These are phyloP conservation scores for Claviceps paspali DNA, from an alignment of 2,329 filamentous ascomycete genomes.

Conservation along the genomic window DNA sequence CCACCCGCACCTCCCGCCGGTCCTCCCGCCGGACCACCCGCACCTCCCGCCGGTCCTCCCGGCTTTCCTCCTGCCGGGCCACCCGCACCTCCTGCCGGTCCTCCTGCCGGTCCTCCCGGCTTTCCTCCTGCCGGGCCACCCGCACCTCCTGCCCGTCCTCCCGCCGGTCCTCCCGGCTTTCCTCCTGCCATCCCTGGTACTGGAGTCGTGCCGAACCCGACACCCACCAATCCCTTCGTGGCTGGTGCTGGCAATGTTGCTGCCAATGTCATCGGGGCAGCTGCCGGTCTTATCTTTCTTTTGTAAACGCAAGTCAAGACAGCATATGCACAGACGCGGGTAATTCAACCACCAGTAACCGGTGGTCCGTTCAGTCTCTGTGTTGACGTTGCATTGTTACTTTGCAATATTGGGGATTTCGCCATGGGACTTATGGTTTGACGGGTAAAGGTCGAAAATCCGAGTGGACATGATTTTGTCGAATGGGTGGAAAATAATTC, in stretches of 20 bases:
- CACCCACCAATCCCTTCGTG: constrained; percentile 3
- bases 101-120: background rate
- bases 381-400: too few species aligned
- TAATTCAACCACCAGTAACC: too few species aligned
- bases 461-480: too few species aligned
- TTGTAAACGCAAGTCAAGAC: constrained; percentile 7
- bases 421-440: too few species aligned
- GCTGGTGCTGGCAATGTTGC: constrained; percentile 9
- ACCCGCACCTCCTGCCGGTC: background rate
- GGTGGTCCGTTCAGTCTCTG: too few species aligned
- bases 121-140: background rate
- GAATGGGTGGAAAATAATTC: too few species aligned
- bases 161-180: constrained; percentile 1
- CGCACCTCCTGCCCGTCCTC: background rate
- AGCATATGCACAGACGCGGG: too few species aligned
- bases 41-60: background rate
- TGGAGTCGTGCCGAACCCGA: background rate
- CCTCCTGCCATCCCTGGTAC: background rate
- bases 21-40: background rate
- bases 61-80: background rate
- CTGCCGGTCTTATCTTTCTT: constrained; percentile 11
- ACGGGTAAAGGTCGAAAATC: too few species aligned
- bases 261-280: constrained; percentile 10
- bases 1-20: background rate
- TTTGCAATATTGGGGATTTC: too few species aligned